These are phyloP conservation scores for Fraxinus latifolia DNA, from an alignment of 305 asterid genomes.

Conservation along the genomic window DNA sequence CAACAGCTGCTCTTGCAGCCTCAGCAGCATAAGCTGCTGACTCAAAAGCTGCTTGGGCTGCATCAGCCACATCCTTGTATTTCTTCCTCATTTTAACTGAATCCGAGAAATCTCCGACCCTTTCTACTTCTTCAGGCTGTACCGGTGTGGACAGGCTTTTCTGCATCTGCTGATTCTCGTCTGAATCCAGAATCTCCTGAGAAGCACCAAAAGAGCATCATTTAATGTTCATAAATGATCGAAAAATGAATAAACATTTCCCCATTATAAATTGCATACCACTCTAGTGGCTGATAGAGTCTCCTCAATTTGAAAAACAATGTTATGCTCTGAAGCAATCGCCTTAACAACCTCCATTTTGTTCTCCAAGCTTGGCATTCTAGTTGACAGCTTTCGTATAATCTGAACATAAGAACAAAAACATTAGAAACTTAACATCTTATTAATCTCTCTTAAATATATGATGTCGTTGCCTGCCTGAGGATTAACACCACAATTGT, in stretches of 20 bases:
- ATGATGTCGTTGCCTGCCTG: constrained; percentile 33
- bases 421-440: background rate
- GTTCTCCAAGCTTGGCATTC: constrained; percentile 57
- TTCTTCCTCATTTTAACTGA: constrained; percentile 32
- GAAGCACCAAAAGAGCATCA: background rate
- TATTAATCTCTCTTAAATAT: background rate
- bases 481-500: constrained; percentile 77
- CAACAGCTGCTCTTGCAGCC: constrained; percentile 89
- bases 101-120: constrained; percentile 21
- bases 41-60: constrained; percentile 90
- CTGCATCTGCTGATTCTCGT: constrained; percentile 16
- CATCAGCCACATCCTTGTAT: constrained; percentile 83
- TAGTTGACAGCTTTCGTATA: constrained; percentile 71
- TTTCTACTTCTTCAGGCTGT: constrained; percentile 23
- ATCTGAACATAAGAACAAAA: constrained; percentile 30
- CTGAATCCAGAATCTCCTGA: constrained; percentile 30
- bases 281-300: constrained; percentile 7
- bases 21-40: constrained; percentile 90
- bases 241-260: background rate
- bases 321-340: constrained; percentile 69
- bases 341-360: constrained; percentile 54
- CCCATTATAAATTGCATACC: constrained; percentile 23
- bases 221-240: background rate
- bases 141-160: constrained; percentile 17
- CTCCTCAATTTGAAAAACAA: constrained; percentile 46